Conservation (phyloP, 1,284 basidiomycete species). For the Anthracocystis panici-leucophaei region DNA sequence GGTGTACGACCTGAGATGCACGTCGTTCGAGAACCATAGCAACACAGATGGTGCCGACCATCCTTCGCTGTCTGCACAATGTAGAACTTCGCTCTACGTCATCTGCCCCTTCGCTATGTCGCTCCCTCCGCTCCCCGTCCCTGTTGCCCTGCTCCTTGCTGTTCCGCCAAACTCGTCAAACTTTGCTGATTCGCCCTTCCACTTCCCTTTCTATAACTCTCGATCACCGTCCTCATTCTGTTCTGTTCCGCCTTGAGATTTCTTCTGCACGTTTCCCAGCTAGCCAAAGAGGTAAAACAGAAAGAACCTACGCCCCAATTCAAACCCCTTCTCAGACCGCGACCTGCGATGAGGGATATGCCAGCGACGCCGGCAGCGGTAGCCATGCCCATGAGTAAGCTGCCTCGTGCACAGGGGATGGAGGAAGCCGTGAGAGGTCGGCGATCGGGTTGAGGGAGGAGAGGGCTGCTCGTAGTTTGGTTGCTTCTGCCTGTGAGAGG, state of each 20-base stretch:
- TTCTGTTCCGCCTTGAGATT: constrained; percentile 45
- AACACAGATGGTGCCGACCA: too few species aligned
- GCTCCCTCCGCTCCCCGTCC: neutral
- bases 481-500: constrained; percentile 32
- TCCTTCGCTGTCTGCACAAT: too few species aligned
- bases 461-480: constrained; percentile 39
- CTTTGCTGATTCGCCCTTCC: constrained; percentile 11
- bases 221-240: constrained; percentile 52
- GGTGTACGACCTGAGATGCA: too few species aligned
- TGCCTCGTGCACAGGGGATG: constrained; percentile 51
- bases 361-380: constrained; percentile 52
- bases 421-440: constrained; percentile 33
- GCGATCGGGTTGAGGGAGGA: constrained; percentile 30
- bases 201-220: constrained; percentile 26
- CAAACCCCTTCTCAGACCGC: constrained; percentile 43
- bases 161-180: constrained; percentile 7
- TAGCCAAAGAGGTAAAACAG: constrained; percentile 42
- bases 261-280: constrained; percentile 52
- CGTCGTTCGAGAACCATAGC: too few species aligned
- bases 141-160: too few species aligned
- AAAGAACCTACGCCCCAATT: constrained; percentile 60
- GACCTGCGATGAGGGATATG: constrained; percentile 45
- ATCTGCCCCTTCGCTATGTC: too few species aligned
- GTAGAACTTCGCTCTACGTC: too few species aligned
- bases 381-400: constrained; percentile 51